Evolutionary conservation across 2,329 filamentous ascomycete species (phyloP), one percentile per base, ranked within the genome.

Genomic region (Talaromyces verruculosus): DNA sequence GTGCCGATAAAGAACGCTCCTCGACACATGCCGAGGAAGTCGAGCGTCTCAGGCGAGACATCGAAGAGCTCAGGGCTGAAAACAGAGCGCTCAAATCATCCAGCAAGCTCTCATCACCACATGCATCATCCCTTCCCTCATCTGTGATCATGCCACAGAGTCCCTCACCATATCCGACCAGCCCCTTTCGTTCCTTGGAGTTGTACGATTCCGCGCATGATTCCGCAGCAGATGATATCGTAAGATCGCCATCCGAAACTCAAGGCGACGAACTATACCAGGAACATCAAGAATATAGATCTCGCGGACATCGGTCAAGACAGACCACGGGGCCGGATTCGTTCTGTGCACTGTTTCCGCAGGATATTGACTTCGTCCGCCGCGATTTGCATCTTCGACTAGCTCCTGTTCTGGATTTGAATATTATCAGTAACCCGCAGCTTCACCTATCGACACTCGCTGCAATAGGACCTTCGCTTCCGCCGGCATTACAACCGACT

Each of bases 11-110:
- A 61, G 78, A 80, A 65, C 75, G 79, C 63, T 78, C 69, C 55
- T 72, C 70, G 17, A 74, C 77, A 61, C 78, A 80, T 68, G 74
- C 76, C 10, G 77, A 80, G 69, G 78, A 80, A 69, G 76, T 81
- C 49, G 76, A 80, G 62, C 75, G 75, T 5, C 72, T 81, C 57
- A 74, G 78, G 59, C 76, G 73, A 58, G 76, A 80, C 60, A 80
- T 80, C 53, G 73, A 76, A 5, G 77, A 79, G 51, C 74, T 81
- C 22, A 72, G 71, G 51, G 72, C 75, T 68, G 78, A 81, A 66
- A 81, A 81, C 65, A 77, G 81, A 67, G 69, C 74, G 25, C 69
- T 81, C 66, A 69, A 75, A 64, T 61, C 28, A 43, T 58, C 11
- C 19, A 66, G 76, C 39, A 78, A 78, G 67, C 74, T 73, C 8